A percentile compares a stretch with the other conserved stretches of the same genome.
Conservation (phyloP, 768 basidiomycete species). For the Hydnomerulius pinastri region DNA sequence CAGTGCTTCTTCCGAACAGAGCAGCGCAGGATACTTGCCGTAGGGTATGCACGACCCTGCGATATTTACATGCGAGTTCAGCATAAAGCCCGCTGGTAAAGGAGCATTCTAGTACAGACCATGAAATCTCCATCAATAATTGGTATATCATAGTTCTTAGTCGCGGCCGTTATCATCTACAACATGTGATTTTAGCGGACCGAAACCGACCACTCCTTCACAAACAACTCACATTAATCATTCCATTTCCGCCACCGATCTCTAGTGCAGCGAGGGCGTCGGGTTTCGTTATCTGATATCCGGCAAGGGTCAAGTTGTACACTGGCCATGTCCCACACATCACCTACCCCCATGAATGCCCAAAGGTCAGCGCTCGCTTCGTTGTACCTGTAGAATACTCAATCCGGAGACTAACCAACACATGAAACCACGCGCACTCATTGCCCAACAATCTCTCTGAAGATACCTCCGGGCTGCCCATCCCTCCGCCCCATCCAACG, state of each 20-base stretch:
- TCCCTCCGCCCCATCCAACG: constrained; percentile 41
- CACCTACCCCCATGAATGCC: constrained; percentile 28
- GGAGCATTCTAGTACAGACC: constrained; percentile 21
- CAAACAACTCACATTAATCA: constrained; percentile 37
- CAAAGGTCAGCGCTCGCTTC: constrained; percentile 33
- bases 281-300: constrained; percentile 31
- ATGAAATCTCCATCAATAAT: constrained; percentile 48
- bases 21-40: constrained; percentile 19
- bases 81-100: constrained; percentile 2
- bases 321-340: neutral
- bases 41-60: constrained; percentile 40
- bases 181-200: constrained; percentile 9
- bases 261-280: constrained; percentile 39
- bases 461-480: constrained; percentile 46
- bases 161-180: constrained; percentile 39
- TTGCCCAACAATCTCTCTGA: constrained; percentile 39
- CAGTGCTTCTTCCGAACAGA: constrained; percentile 9
- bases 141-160: constrained; percentile 39
- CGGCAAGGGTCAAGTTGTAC: constrained; percentile 3
- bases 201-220: neutral
- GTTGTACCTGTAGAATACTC: constrained; percentile 28
- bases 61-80: neutral
- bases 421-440: constrained; percentile 28
- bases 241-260: constrained; percentile 49
- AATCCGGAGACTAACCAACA: neutral